These are phyloP conservation scores for Penicillium ochrochloron DNA, from an alignment of 495 filamentous ascomycete species.

Conservation along the genomic window DNA sequence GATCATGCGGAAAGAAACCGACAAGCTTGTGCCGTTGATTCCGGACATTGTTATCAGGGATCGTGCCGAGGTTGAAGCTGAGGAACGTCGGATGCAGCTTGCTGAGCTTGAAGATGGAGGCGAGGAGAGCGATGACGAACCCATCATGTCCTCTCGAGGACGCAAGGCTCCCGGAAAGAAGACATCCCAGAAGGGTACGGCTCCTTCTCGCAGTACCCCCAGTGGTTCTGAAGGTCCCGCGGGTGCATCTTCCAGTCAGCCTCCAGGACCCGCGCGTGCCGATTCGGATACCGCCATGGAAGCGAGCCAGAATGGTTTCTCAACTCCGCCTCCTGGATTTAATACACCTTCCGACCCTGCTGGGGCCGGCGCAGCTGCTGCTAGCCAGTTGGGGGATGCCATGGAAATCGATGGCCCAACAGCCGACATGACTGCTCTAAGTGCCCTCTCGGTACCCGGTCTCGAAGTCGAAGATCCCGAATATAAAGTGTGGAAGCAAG, in stretches of 20 bases:
- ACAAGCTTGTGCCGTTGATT: constrained; percentile 92
- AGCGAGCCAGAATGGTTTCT: constrained; percentile 80
- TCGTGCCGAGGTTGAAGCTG: constrained; percentile 93
- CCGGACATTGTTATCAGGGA: constrained; percentile 89
- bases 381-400: constrained; percentile 75
- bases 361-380: constrained; percentile 60
- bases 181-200: constrained; percentile 72
- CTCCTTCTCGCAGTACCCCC: constrained; percentile 70
- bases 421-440: constrained; percentile 64
- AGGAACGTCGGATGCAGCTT: constrained; percentile 82
- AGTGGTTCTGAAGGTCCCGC: constrained; percentile 74
- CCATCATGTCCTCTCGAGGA: constrained; percentile 95
- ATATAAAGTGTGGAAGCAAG: constrained; percentile 98
- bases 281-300: constrained; percentile 68
- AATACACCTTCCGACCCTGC: constrained; percentile 78
- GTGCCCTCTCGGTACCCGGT: constrained; percentile 45
- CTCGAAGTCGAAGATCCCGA: constrained; percentile 79
- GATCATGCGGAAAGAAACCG: constrained; percentile 94
- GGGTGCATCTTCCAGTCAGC: constrained; percentile 58
- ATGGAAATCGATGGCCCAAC: constrained; percentile 78
- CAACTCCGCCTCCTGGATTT: constrained; percentile 76
- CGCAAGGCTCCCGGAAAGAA: constrained; percentile 84
- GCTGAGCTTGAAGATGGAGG: constrained; percentile 73
- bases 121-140: constrained; percentile 94
- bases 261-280: constrained; percentile 54